Percentiles rank a stretch among this genome's conserved stretches.
Evolutionary conservation across 2,329 filamentous ascomycete species (phyloP).

Genomic region (Truncatella angustata): DNA sequence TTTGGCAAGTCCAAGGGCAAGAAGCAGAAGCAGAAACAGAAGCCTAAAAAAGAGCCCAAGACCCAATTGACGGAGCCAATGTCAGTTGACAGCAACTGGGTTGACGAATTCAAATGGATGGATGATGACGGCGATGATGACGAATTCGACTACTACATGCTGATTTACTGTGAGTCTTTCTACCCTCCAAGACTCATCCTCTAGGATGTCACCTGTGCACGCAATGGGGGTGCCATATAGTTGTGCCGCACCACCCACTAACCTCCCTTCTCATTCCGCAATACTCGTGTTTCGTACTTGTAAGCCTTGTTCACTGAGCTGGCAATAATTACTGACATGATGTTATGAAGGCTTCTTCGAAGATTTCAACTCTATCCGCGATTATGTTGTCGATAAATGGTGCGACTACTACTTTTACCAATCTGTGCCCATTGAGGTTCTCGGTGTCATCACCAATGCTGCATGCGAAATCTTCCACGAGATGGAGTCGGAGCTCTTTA

Average conservation of each 20-base stretch:
- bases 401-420: conserved; percentile 29
- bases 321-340: not conserved
- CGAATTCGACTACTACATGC: conserved; percentile 29
- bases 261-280: no score
- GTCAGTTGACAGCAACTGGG: conserved; percentile 12
- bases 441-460: conserved; percentile 30
- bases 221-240: no score
- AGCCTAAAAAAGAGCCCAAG: conserved; percentile 4
- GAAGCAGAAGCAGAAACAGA: conserved; percentile 12
- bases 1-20: conserved; percentile 8
- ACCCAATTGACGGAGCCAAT: not conserved
- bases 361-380: conserved; percentile 29
- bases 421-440: conserved; percentile 20
- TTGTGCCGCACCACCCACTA: no score
- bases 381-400: conserved; percentile 28
- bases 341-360: conserved; percentile 33
- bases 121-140: conserved; percentile 20
- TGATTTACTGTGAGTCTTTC: conserved; percentile 9
- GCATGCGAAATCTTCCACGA: conserved; percentile 30
- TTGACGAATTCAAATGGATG: conserved; percentile 21
- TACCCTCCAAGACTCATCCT: no score
- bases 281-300: no score
- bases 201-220: no score
- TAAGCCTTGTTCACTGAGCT: not conserved
- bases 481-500: conserved; percentile 24